Percentiles rank a stretch among this genome's conserved stretches.
Conservation (phyloP, 257 asterid species). For the Solanum rostratum region DNA sequence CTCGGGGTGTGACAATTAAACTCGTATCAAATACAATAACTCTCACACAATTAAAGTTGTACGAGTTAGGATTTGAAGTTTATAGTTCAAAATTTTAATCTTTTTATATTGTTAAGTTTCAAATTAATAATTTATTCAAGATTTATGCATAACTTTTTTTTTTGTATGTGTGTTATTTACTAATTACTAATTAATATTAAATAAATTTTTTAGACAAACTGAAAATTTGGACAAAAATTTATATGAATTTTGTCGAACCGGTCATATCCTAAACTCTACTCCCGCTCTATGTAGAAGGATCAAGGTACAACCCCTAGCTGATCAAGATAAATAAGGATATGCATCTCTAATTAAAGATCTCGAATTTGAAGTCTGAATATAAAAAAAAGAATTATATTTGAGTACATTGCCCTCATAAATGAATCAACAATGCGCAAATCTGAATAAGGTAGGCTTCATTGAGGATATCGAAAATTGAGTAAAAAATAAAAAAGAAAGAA, state of each 20-base stretch:
- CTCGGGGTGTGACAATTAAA: too few relatives aligned
- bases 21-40: neutral
- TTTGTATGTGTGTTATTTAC: neutral
- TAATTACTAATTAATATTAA: neutral
- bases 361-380: neutral
- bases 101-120: too few relatives aligned
- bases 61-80: neutral
- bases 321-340: too few relatives aligned
- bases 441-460: rapidly evolving
- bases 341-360: neutral
- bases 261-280: neutral
- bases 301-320: neutral
- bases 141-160: neutral
- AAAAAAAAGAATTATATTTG: too few relatives aligned
- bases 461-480: neutral
- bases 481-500: neutral
- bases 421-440: neutral
- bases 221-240: neutral
- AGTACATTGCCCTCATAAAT: neutral
- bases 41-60: neutral
- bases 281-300: neutral
- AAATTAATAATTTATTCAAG: neutral
- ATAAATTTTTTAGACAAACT: neutral
- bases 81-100: neutral
- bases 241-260: neutral